Evolutionary conservation across 73 alveolate genomes (phyloP), one percentile per base, ranked within the genome.

Genomic region (Stentor roeselii): DNA sequence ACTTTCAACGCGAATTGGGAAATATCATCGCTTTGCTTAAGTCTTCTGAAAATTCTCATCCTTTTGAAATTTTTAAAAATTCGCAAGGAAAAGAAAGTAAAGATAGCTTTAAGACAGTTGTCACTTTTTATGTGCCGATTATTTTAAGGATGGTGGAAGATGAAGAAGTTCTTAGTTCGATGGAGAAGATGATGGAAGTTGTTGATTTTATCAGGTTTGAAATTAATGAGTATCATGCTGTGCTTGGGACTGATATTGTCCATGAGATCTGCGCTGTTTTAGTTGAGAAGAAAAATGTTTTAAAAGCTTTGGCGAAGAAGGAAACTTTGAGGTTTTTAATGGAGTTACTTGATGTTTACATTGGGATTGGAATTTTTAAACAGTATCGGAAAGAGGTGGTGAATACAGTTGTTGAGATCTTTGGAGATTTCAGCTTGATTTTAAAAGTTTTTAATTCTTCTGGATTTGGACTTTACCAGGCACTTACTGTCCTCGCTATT

Each of bases 21-120:
- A 67, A 67, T 67, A 32, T 32, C 0, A 67, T 67, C 21, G 37
- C 41, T 2, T 67, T 21, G n/a, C 41, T 67, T 21, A 21, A 67
- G 21, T 67, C 80, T 21, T 27, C n/a, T 27, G 80, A 67, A 0
- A 21, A n/a, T 40, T 67, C 80, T 30, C 80, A 67, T 32, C 80
- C 80, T 21, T 67, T 67, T 14, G 80, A 0, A 67, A 67, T 30
- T n/a, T 67, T 67, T 21, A 67, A 40, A 67, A 32, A 21, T 11
- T 40, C 11, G 34, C n/a, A 67, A 67, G 80, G 80, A 30, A 67
- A 34, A 30, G 37, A 67, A 36, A 27, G 41, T 67, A 21, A 21
- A 21, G 80, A 67, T 67, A 67, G n/a, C 15, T 67, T 21, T 67
- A 67, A 67, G 80, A 67, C 42, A 27, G 80, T 67, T 11, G 34